Percentiles rank a stretch among this genome's conserved stretches.
Conservation (phyloP, 441 rosid species). For the Brassica hybrid region DNA sequence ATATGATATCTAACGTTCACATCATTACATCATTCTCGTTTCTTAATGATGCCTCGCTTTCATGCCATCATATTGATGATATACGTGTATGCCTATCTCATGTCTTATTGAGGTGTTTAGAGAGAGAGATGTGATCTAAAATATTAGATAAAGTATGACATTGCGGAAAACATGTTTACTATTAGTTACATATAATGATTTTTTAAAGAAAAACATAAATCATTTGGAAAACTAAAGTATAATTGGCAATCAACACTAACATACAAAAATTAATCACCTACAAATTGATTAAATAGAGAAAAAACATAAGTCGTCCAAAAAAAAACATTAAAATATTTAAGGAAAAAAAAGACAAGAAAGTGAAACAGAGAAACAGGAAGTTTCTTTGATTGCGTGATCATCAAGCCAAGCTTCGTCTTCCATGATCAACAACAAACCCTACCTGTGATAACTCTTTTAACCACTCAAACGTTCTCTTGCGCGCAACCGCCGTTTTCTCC, state of each 20-base stretch:
- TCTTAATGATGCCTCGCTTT: conserved; percentile 28
- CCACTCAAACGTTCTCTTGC: conserved; percentile 84
- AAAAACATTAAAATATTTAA: not conserved
- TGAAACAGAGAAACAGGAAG: not conserved
- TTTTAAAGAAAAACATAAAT: no score
- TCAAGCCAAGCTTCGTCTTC: conserved; percentile 36
- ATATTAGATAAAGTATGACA: not conserved
- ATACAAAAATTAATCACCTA: conserved; percentile 17
- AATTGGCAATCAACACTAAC: conserved; percentile 26
- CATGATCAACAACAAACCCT: conserved; percentile 46
- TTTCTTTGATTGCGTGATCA: conserved; percentile 9
- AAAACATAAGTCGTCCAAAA: not conserved
- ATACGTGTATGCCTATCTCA: conserved; percentile 17
- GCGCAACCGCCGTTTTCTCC: conserved; percentile 61
- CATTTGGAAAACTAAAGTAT: no score
- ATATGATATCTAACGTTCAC: conserved; percentile 36
- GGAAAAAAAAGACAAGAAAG: not conserved
- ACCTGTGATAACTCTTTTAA: conserved; percentile 78
- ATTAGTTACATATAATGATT: no score
- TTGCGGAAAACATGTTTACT: no score
- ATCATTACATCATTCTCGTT: conserved; percentile 38
- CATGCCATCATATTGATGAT: conserved; percentile 8
- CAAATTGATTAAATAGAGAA: conserved; percentile 10
- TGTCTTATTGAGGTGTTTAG: not conserved
- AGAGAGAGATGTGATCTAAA: not conserved